These are phyloP conservation scores for Aspergillus baeticus DNA, from an alignment of 495 filamentous ascomycete species.

Conservation along the genomic window DNA sequence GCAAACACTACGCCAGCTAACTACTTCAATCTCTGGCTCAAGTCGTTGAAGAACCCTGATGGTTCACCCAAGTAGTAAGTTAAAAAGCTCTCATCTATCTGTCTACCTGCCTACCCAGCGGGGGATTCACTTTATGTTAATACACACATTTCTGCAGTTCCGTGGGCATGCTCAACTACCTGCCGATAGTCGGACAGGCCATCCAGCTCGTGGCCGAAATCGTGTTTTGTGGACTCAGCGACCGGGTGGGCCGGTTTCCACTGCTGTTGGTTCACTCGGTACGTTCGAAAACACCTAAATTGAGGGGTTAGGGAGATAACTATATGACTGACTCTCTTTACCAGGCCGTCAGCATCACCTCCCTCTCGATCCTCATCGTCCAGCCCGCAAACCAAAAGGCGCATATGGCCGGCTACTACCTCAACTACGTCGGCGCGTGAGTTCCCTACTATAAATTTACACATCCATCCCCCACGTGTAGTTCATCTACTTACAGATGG, in stretches of 20 bases:
- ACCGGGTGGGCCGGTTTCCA: conserved; percentile 15
- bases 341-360: conserved; percentile 14
- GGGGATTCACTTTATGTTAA: too few species aligned
- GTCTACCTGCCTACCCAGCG: too few species aligned
- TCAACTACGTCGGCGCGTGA: conserved; percentile 18
- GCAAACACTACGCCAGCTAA: conserved; percentile 9
- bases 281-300: too few species aligned
- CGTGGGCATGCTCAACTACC: conserved; percentile 17
- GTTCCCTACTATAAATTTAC: background rate
- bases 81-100: too few species aligned
- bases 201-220: conserved; percentile 19
- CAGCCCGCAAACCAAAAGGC: conserved; percentile 6
- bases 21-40: conserved; percentile 21
- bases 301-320: too few species aligned
- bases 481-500: background rate
- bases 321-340: too few species aligned
- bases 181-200: conserved; percentile 17
- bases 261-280: conserved; percentile 16
- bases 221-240: conserved; percentile 18
- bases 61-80: conserved; percentile 16
- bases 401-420: conserved; percentile 18
- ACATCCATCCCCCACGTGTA: too few species aligned
- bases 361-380: conserved; percentile 15
- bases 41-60: conserved; percentile 16
- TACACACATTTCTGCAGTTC: background rate